phyloP scores from a whole-genome alignment of 2,329 filamentous ascomycete genomes.

The Fusarium domesticum region DNA sequence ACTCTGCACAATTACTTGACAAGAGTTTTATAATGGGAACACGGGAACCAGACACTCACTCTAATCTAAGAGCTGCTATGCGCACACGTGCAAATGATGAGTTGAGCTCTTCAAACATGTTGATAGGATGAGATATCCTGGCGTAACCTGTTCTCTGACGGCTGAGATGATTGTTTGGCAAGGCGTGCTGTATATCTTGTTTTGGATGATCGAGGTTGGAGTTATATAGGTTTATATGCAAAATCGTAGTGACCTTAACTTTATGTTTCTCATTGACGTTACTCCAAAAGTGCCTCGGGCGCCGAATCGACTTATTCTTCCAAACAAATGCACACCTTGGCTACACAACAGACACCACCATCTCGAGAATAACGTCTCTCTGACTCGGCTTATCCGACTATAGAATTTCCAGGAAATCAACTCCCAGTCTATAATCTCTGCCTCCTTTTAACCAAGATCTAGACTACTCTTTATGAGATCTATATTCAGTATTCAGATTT shows the following conservation, averaged over 20 bases:
- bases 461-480: slow-evolving; percentile 17
- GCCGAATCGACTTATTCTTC: too few species aligned
- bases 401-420: slow-evolving; percentile 4
- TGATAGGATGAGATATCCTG: too few species aligned
- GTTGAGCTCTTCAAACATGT: slow-evolving; percentile 42
- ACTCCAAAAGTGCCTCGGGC: too few species aligned
- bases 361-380: too few species aligned
- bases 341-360: too few species aligned
- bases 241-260: too few species aligned
- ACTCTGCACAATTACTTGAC: slow-evolving; percentile 5
- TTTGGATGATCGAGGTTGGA: background rate
- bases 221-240: too few species aligned
- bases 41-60: slow-evolving; percentile 37
- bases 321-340: too few species aligned
- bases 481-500: slow-evolving; percentile 25
- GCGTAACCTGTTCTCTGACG: too few species aligned
- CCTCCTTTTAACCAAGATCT: slow-evolving; percentile 19
- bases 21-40: background rate
- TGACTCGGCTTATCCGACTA: too few species aligned
- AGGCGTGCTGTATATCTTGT: slow-evolving; percentile 5
- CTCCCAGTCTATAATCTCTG: background rate
- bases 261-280: too few species aligned
- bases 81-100: slow-evolving; percentile 44
- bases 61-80: slow-evolving; percentile 46
- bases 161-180: too few species aligned